Percentiles rank a stretch among this genome's conserved stretches.
phyloP scores from a whole-genome alignment of 495 filamentous ascomycete species.

The Trichoderma gamsii region DNA sequence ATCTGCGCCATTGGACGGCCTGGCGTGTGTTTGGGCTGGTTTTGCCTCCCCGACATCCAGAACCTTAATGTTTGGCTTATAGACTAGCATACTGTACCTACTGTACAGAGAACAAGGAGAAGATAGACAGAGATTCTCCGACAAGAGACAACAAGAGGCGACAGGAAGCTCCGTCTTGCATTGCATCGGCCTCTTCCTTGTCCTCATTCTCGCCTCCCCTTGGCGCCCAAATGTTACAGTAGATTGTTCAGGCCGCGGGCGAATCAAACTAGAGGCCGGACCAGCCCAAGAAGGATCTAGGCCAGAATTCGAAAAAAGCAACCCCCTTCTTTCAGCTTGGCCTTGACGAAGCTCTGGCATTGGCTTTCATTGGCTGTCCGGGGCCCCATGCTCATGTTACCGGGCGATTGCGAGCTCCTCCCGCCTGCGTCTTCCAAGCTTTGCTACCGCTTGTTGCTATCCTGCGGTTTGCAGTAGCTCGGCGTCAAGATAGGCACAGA shows the following conservation, averaged over 20 bases:
- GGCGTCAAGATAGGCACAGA: no score
- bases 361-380: neutral
- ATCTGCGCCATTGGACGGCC: neutral
- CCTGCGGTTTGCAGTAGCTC: neutral
- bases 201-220: neutral
- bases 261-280: constrained; percentile 3
- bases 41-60: neutral
- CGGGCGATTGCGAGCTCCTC: neutral
- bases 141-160: no score
- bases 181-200: neutral
- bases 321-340: constrained; percentile 10
- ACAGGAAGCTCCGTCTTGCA: neutral
- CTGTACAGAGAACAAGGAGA: neutral
- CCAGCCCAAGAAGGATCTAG: constrained; percentile 3
- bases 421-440: no score
- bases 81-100: neutral
- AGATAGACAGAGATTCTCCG: neutral
- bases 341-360: neutral
- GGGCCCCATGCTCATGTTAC: neutral
- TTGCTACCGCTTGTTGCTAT: neutral
- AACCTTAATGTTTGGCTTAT: neutral
- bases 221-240: constrained; percentile 10
- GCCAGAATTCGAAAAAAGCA: neutral
- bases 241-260: constrained; percentile 8
- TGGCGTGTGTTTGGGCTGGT: neutral